Evolutionary conservation across 805 yeast species (phyloP), one percentile per base, ranked within the genome.

Genomic region (Grigorovia yakushimaensis): DNA sequence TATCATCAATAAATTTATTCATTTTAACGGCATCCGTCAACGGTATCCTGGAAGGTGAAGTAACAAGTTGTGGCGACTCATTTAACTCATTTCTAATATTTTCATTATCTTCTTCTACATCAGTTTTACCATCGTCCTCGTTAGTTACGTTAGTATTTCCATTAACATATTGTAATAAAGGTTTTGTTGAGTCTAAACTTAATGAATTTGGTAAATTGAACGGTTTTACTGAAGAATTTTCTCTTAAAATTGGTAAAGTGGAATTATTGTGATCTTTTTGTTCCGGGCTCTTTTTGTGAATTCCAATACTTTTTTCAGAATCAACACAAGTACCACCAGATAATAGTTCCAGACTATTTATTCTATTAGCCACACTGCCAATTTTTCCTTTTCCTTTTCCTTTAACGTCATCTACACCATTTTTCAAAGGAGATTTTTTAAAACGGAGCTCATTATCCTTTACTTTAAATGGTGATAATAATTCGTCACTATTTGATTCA

Each of bases 21-120:
- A 61, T 60, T 20, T 44, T 49, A n/a, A 59, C 43, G 4, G 50
- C 57, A 40, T 59, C 59, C 0, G 53, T 55, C n/a, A 60, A 44
- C 3, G 66, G 64, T 20, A 61, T 58, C 46, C 51, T 58, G 3
- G 61, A 52, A 1, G 61, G 61, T 2, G 60, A 57, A 20, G 51
- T 57, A 17, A 39, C 39, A n/a, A 52, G 39, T 41, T 52, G 50
- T 9, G 53, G 51, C 7, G 57, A 50, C n/a, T 38, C 36, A 8
- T 47, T 27, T 5, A 35, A 36, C 30, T 46, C 46, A 11, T 39
- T 43, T n/a, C 44, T 43, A 17, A 46, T 42, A 17, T 21, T n/a
- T 13, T 4, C 5, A 15, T 17, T 13, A 33, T 7, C n/a, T 15
- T 33, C 18, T 10, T 21, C 43, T 40, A 40, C 15, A 23, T 40